Conservation (phyloP, 2,329 filamentous ascomycete species). For the Penicillium sp. region DNA sequence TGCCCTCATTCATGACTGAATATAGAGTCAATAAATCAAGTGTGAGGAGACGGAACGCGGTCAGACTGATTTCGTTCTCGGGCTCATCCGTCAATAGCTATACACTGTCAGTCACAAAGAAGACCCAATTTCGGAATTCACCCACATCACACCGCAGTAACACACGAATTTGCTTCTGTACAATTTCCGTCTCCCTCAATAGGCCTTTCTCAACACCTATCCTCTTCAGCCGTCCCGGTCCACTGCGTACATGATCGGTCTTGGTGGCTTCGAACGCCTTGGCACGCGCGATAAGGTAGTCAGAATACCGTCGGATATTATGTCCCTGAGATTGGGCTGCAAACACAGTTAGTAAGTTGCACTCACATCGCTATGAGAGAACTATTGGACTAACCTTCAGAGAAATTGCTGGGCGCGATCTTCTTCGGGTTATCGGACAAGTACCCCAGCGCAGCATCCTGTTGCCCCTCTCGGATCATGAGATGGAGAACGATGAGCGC, state of each 20-base stretch:
- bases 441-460: conserved; percentile 77
- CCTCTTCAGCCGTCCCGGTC: conserved; percentile 73
- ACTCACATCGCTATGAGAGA: background rate
- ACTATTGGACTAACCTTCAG: conserved; percentile 61
- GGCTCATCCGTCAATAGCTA: conserved; percentile 78
- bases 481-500: conserved; percentile 88
- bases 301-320: conserved; percentile 85
- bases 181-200: conserved; percentile 77
- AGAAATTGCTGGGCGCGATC: conserved; percentile 81
- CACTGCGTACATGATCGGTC: conserved; percentile 78
- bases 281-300: conserved; percentile 75
- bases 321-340: conserved; percentile 85
- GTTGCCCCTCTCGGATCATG: conserved; percentile 92
- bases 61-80: conserved; percentile 93
- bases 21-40: conserved; percentile 83
- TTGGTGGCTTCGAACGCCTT: conserved; percentile 74
- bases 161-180: conserved; percentile 78
- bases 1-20: conserved; percentile 89
- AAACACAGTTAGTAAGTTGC: conserved; percentile 30
- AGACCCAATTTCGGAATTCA: conserved; percentile 14
- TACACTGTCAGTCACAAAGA: conserved; percentile 11
- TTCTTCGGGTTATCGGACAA: conserved; percentile 73
- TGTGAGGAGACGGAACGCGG: conserved; percentile 82
- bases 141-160: conserved; percentile 82
- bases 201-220: conserved; percentile 85